phyloP scores from a whole-genome alignment of 202 grass and related monocot species.

The Cymbopogon flexuosus region DNA sequence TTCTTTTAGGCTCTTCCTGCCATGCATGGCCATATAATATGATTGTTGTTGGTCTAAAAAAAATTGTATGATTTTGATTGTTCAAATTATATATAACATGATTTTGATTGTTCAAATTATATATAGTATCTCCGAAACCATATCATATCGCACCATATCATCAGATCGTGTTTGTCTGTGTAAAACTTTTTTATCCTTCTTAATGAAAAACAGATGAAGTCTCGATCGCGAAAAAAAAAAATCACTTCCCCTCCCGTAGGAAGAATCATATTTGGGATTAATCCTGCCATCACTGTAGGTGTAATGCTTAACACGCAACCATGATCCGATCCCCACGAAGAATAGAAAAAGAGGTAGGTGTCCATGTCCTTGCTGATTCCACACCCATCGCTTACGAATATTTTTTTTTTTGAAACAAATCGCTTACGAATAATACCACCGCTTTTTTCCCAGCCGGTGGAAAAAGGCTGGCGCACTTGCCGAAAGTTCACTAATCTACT shows the following conservation, averaged over 20 bases:
- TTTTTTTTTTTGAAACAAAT: too few relatives aligned
- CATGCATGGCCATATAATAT: neutral
- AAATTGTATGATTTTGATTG: neutral
- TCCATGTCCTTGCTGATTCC: slow-evolving; percentile 2
- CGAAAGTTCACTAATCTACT: slow-evolving; percentile 35
- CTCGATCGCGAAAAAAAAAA: too few relatives aligned
- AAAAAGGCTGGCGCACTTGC: slow-evolving; percentile 44
- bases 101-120: neutral
- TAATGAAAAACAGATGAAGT: too few relatives aligned
- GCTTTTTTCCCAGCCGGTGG: neutral
- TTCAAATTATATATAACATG: neutral
- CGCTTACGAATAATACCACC: neutral
- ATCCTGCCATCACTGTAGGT: neutral
- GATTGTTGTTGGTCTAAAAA: neutral
- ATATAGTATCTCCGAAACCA: neutral
- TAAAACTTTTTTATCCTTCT: too few relatives aligned
- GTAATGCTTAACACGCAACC: slow-evolving; percentile 14
- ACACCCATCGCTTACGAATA: neutral
- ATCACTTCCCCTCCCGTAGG: neutral
- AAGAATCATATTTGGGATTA: neutral
- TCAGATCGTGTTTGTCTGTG: too few relatives aligned
- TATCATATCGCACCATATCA: too few relatives aligned
- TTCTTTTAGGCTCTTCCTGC: slow-evolving; percentile 1
- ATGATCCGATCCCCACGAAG: too few relatives aligned
- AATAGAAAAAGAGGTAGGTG: too few relatives aligned